Percentiles rank a stretch among this genome's conserved stretches.
phyloP scores from a whole-genome alignment of 345 rosid genomes.

The Limnanthes douglasii region DNA sequence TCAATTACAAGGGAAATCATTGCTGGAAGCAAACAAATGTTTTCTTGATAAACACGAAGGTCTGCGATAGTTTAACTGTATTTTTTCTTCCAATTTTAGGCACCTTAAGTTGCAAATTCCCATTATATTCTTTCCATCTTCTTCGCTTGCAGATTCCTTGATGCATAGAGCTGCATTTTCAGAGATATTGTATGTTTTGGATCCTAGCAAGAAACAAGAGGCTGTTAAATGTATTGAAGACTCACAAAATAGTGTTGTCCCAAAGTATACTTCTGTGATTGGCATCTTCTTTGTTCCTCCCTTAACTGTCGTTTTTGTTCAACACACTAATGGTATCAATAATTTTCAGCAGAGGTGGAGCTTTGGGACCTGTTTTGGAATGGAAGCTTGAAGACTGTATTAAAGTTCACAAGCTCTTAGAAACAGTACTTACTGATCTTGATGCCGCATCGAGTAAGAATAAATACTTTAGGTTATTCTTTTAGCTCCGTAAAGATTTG shows the following conservation, averaged over 20 bases:
- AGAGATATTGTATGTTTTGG: constrained; percentile 61
- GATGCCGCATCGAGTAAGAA: constrained; percentile 80
- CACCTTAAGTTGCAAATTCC: neutral
- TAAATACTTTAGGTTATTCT: neutral
- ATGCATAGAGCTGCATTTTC: constrained; percentile 93
- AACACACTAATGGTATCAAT: too few species aligned
- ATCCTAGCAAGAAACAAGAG: constrained; percentile 50
- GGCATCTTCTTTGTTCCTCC: neutral
- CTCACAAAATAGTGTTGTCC: constrained; percentile 36
- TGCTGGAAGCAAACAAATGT: constrained; percentile 56
- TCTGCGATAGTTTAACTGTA: constrained; percentile 10
- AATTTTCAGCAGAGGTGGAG: constrained; percentile 35
- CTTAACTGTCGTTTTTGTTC: too few species aligned
- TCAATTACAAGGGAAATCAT: constrained; percentile 66
- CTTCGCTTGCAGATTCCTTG: constrained; percentile 47
- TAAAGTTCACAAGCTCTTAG: constrained; percentile 56
- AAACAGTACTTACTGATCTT: constrained; percentile 28
- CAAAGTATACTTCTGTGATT: constrained; percentile 23
- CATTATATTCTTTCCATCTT: neutral
- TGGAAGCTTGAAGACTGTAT: constrained; percentile 90
- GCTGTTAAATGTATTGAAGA: constrained; percentile 73
- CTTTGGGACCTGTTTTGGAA: constrained; percentile 37
- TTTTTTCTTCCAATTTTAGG: neutral
- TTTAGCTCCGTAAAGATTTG: neutral
- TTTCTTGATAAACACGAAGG: constrained; percentile 77